phyloP scores from a whole-genome alignment of 805 yeast species.

The Tetrapisispora taiwanensis region DNA sequence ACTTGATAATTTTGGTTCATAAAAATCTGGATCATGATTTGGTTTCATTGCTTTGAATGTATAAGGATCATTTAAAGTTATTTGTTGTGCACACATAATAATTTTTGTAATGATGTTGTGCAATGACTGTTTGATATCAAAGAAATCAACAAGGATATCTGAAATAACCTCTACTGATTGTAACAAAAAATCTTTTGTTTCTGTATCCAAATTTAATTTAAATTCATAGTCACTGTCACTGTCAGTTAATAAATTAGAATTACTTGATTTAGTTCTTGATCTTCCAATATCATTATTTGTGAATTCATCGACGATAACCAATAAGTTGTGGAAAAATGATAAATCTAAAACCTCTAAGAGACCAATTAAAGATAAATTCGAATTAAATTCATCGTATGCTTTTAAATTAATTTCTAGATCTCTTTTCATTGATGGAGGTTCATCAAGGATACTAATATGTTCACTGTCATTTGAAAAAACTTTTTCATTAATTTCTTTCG shows the following conservation, averaged over 20 bases:
- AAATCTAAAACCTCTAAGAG: conserved; percentile 27
- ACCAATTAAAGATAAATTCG: conserved; percentile 20
- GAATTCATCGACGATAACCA: conserved; percentile 3
- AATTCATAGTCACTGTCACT: background rate
- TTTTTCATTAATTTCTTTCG: conserved; percentile 16
- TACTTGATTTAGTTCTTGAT: background rate
- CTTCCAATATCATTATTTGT: background rate
- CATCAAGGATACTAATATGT: conserved; percentile 6
- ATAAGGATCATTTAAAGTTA: conserved; percentile 67
- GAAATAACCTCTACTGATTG: conserved; percentile 24
- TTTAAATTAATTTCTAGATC: conserved; percentile 20
- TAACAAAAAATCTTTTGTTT: conserved; percentile 25
- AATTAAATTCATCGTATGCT: conserved; percentile 26
- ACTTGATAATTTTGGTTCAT: conserved; percentile 20
- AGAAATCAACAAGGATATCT: conserved; percentile 48
- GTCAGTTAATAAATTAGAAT: background rate
- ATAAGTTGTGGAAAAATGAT: conserved; percentile 24
- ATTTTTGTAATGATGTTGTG: conserved; percentile 51
- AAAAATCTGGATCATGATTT: conserved; percentile 32
- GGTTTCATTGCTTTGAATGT: conserved; percentile 55
- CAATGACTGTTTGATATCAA: conserved; percentile 60
- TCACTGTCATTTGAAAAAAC: conserved; percentile 6
- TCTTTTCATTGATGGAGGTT: conserved; percentile 9
- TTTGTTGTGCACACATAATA: conserved; percentile 56
- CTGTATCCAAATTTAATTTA: conserved; percentile 15